Conservation (phyloP, 495 filamentous ascomycete species). For the Aeminium ludgeri region DNA sequence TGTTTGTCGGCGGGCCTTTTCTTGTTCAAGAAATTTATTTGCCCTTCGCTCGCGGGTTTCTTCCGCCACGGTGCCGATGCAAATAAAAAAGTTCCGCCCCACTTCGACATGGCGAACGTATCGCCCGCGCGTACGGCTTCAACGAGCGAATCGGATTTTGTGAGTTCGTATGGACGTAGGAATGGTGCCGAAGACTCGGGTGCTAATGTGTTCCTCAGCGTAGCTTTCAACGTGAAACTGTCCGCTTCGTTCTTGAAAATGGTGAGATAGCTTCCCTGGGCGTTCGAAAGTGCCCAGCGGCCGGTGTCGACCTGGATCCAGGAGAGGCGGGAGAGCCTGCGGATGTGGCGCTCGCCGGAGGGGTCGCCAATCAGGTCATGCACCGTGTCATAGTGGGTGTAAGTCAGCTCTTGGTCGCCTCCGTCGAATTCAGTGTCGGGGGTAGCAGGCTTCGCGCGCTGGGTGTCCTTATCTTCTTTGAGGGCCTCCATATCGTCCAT, state of each 20-base stretch:
- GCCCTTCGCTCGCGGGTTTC: conserved; percentile 44
- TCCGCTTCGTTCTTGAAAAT: conserved; percentile 1
- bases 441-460: conserved; percentile 3
- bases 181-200: conserved; percentile 33
- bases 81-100: conserved; percentile 40
- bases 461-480: conserved; percentile 28
- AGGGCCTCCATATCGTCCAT: conserved; percentile 39
- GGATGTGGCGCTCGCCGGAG: conserved; percentile 58
- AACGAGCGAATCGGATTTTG: conserved; percentile 39
- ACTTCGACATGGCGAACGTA: conserved; percentile 52
- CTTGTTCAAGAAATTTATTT: conserved; percentile 58
- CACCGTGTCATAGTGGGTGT: conserved; percentile 80
- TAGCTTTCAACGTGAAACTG: conserved; percentile 18
- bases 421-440: not conserved
- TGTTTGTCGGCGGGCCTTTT: conserved; percentile 37
- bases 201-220: not conserved
- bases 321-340: conserved; percentile 48
- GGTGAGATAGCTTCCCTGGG: conserved; percentile 40
- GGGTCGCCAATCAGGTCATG: conserved; percentile 77
- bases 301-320: conserved; percentile 62
- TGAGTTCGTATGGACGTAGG: conserved; percentile 47
- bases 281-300: conserved; percentile 47
- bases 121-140: conserved; percentile 70
- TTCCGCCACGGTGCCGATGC: conserved; percentile 49
- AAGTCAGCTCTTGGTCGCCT: conserved; percentile 31